These are phyloP conservation scores for Chlorella sp. DNA, from an alignment of 139 green algal genomes.

Conservation along the genomic window DNA sequence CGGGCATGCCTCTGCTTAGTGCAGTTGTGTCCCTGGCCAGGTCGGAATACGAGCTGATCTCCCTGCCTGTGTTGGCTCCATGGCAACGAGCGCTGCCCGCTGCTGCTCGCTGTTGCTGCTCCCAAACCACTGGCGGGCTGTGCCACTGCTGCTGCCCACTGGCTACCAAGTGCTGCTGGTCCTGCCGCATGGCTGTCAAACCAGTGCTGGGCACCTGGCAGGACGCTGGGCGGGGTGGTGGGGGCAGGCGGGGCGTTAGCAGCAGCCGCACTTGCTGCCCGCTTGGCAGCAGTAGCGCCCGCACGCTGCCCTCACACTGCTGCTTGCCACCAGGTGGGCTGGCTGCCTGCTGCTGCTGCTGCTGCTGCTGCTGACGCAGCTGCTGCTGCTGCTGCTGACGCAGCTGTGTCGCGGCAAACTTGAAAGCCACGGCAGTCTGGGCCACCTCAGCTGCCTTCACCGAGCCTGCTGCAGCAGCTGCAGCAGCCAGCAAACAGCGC, in stretches of 20 bases:
- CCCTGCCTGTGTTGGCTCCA: background rate
- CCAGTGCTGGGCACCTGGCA: background rate
- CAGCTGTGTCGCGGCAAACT: background rate
- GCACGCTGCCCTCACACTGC: background rate
- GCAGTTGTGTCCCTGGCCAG: background rate
- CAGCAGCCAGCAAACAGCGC: background rate
- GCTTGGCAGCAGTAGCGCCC: background rate
- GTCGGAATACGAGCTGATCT: background rate
- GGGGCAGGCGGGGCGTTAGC: conserved; percentile 2
- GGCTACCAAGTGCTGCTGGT: background rate
- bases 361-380: background rate
- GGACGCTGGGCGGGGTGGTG: background rate
- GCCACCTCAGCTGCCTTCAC: background rate
- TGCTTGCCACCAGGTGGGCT: background rate
- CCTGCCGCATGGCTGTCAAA: background rate
- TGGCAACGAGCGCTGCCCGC: background rate
- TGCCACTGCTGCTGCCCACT: background rate
- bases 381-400: conserved; percentile 15
- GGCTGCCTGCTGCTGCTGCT: background rate
- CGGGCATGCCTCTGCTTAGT: too few species aligned
- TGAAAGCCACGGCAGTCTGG: background rate
- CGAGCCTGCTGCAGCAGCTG: background rate
- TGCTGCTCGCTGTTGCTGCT: conserved; percentile 4
- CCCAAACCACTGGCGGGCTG: background rate
- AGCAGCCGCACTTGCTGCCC: conserved; percentile 1